Evolutionary conservation across 1,284 basidiomycete species (phyloP).

Genomic region (Leccinum fallax): DNA sequence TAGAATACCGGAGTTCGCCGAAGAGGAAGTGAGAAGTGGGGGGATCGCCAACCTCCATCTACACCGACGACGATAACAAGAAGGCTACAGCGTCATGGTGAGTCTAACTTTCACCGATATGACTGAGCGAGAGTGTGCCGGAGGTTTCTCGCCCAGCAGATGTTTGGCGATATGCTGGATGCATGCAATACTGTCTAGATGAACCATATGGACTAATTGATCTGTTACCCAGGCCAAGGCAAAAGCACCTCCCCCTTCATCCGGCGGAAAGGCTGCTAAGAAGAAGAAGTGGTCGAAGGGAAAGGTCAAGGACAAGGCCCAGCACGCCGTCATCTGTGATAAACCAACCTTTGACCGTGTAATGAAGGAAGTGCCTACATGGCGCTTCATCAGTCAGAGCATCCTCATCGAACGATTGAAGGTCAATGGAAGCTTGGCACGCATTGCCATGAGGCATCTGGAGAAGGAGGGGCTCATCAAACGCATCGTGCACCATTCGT

Average conservation of each 20-base stretch:
- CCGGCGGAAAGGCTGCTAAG: slow-evolving; percentile 85
- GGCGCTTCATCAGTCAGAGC: slow-evolving; percentile 98
- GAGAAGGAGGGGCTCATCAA: slow-evolving; percentile 97
- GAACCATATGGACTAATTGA: slow-evolving; percentile 15
- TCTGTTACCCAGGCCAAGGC: slow-evolving; percentile 63
- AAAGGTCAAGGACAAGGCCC: slow-evolving; percentile 99
- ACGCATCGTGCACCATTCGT: slow-evolving; percentile 94
- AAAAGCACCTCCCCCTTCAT: slow-evolving; percentile 60
- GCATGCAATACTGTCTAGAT: slow-evolving; percentile 20
- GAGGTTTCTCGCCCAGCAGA: background rate
- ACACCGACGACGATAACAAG: slow-evolving; percentile 31
- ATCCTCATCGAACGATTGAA: slow-evolving; percentile 98
- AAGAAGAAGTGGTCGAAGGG: slow-evolving; percentile 99
- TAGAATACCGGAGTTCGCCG: slow-evolving; percentile 26
- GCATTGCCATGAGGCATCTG: slow-evolving; percentile 91
- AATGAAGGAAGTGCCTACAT: slow-evolving; percentile 99
- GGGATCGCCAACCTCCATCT: slow-evolving; percentile 1
- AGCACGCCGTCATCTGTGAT: slow-evolving; percentile 93
- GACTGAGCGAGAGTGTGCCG: background rate
- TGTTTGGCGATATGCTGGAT: slow-evolving; percentile 22
- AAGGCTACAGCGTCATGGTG: slow-evolving; percentile 35
- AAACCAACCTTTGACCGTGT: slow-evolving; percentile 93
- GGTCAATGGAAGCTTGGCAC: slow-evolving; percentile 94
- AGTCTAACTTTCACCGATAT: slow-evolving; percentile 20
- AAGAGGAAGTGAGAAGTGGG: background rate